phyloP scores from a whole-genome alignment of 306 rosid species.

The Sesbania bispinosa region DNA sequence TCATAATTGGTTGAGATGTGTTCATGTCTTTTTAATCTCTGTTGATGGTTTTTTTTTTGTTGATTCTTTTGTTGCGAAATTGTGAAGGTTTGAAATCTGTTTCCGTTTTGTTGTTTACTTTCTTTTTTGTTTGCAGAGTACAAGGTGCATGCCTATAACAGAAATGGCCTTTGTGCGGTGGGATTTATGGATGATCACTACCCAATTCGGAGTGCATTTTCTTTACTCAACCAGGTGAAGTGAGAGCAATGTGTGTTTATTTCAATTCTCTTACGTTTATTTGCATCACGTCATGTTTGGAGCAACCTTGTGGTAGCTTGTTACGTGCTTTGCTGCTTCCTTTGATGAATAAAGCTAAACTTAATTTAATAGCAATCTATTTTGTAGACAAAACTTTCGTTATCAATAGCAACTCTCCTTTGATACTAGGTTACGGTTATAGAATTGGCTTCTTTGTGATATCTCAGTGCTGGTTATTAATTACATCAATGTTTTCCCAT shows the following conservation, averaged over 20 bases:
- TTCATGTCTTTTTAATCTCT: background rate
- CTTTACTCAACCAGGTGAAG: conserved; percentile 84
- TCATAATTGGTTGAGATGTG: background rate
- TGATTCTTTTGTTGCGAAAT: background rate
- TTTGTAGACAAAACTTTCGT: no score
- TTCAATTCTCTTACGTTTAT: background rate
- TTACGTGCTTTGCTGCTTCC: background rate
- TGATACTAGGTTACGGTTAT: background rate
- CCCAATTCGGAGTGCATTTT: conserved; percentile 91
- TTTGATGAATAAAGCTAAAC: no score
- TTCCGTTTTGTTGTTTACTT: background rate
- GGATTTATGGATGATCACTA: conserved; percentile 99
- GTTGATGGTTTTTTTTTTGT: background rate
- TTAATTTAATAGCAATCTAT: no score
- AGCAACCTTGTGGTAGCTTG: background rate
- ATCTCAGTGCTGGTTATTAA: background rate
- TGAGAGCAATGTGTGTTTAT: conserved; percentile 1
- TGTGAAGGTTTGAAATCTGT: background rate
- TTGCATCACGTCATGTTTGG: background rate
- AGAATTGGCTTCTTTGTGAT: background rate
- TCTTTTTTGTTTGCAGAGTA: conserved; percentile 50
- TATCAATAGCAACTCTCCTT: no score
- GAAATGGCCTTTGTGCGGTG: conserved; percentile 92
- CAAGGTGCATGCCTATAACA: conserved; percentile 86
- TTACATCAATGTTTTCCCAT: background rate